Evolutionary conservation across 164 flowering plant genomes (phyloP), one percentile per base, ranked within the genome.

Genomic region (Hamamelis virginiana): DNA sequence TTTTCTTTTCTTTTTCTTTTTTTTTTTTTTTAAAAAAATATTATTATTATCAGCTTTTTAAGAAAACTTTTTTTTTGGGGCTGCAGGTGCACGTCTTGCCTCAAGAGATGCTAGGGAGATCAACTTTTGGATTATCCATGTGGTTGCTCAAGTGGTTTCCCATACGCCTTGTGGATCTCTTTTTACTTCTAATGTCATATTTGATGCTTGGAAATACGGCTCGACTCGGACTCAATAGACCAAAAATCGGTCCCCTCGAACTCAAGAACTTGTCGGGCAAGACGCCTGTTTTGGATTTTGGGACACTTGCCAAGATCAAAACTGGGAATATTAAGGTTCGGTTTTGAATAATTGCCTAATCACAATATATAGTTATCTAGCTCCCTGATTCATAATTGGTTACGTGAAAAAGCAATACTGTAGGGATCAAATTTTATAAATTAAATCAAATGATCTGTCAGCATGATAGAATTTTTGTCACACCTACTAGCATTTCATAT

Each of bases 121-220:
- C 99, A 47, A 95, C 99, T 73, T 95, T 92, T 68, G 97, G 87
- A 65, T 45, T 92, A 74, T 84, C 97, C 77, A 91, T 89, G 97
- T 89, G 85, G 80, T 79, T 95, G 76, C 89, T 91, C 57, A 92
- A 89, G 83, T 90, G 97, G 99, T 45, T 95, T 21, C 97, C 97
- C 43, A 59, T 88, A 51, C 78, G 87, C 52, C 62, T 89, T 18
- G 98, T 91, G 59, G 98, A 94, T 77, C 82, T 68, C 13, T 76
- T 95, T 59, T 69, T 95, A 25, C 85, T 95, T 12, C 66, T 89
- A 0, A 46, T 83, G 1, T 80, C 97, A 0, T 55, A 82, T 62
- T 33, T 90, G 0, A 61, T 84, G 72, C 81, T 95, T 0, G 99
- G 99, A 0, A 85, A 92, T 72, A 92, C 97, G 0, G 72, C 87